Evolutionary conservation across 2,329 filamentous ascomycete genomes (phyloP).

Genomic region (Alternaria sp.): DNA sequence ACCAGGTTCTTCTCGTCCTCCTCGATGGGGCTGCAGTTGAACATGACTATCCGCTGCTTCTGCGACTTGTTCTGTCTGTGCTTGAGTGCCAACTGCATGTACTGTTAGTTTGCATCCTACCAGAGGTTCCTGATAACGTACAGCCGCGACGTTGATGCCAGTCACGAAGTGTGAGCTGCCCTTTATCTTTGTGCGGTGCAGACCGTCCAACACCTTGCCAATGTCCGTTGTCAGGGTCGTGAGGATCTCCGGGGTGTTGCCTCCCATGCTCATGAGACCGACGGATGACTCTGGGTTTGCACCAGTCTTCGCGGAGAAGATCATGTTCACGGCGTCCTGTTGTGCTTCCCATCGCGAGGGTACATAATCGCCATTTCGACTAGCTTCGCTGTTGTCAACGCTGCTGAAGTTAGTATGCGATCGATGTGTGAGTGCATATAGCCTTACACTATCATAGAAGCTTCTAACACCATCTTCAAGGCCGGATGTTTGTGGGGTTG

Average conservation of each 20-base stretch:
- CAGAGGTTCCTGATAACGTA: conserved; percentile 65
- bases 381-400: conserved; percentile 98
- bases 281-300: conserved; percentile 97
- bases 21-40: conserved; percentile 89
- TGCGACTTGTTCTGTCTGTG: conserved; percentile 98
- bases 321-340: conserved; percentile 89
- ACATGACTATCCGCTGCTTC: conserved; percentile 94
- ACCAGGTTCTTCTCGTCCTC: conserved; percentile 89
- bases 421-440: conserved; percentile 20
- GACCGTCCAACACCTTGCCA: conserved; percentile 90
- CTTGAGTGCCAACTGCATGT: conserved; percentile 82
- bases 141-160: conserved; percentile 91
- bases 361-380: conserved; percentile 90
- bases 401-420: conserved; percentile 49
- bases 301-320: conserved; percentile 94
- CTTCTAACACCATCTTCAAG: conserved; percentile 93
- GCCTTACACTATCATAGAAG: conserved; percentile 88
- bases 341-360: conserved; percentile 96
- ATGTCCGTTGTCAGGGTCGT: conserved; percentile 96
- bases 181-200: conserved; percentile 82
- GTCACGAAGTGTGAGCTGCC: conserved; percentile 88
- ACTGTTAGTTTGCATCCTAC: too few relatives aligned
- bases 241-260: conserved; percentile 94
- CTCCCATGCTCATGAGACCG: conserved; percentile 98
- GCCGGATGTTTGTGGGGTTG: conserved; percentile 7